These are phyloP conservation scores for Coemansia sp. DNA, from an alignment of 192 early-diverging fungal genomes.

Conservation along the genomic window DNA sequence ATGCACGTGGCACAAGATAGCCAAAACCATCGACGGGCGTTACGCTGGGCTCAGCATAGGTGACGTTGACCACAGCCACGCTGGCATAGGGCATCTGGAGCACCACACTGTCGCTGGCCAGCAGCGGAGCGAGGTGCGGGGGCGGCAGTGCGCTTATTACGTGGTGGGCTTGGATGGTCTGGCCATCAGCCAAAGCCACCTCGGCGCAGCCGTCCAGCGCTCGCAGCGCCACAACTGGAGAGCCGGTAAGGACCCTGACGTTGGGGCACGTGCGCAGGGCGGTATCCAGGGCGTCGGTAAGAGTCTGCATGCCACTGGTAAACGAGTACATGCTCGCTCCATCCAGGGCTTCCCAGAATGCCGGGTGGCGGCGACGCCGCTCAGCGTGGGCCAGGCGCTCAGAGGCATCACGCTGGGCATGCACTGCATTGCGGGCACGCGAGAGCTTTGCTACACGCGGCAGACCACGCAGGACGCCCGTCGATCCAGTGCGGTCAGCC, in stretches of 20 bases:
- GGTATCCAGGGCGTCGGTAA: constrained; percentile 58
- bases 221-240: constrained; percentile 47
- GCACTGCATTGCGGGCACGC: constrained; percentile 22
- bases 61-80: constrained; percentile 84
- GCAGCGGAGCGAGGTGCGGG: constrained; percentile 46
- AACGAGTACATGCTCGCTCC: constrained; percentile 81
- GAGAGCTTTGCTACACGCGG: constrained; percentile 28
- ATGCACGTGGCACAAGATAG: constrained; percentile 75
- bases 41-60: constrained; percentile 53
- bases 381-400: constrained; percentile 12
- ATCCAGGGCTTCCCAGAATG: constrained; percentile 60
- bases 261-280: constrained; percentile 55
- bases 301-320: constrained; percentile 69
- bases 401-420: constrained; percentile 15
- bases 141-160: constrained; percentile 72
- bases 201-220: constrained; percentile 27
- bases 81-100: constrained; percentile 67
- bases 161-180: constrained; percentile 50
- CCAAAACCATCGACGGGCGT: constrained; percentile 83
- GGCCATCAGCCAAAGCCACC: constrained; percentile 26
- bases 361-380: constrained; percentile 37
- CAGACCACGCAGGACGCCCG: constrained; percentile 28
- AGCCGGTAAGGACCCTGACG: constrained; percentile 56
- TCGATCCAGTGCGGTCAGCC: constrained; percentile 51
- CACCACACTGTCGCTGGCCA: constrained; percentile 32